Percentiles rank a stretch among this genome's conserved stretches.
Evolutionary conservation across 2,329 filamentous ascomycete genomes (phyloP).

Genomic region (Venturia effusa): DNA sequence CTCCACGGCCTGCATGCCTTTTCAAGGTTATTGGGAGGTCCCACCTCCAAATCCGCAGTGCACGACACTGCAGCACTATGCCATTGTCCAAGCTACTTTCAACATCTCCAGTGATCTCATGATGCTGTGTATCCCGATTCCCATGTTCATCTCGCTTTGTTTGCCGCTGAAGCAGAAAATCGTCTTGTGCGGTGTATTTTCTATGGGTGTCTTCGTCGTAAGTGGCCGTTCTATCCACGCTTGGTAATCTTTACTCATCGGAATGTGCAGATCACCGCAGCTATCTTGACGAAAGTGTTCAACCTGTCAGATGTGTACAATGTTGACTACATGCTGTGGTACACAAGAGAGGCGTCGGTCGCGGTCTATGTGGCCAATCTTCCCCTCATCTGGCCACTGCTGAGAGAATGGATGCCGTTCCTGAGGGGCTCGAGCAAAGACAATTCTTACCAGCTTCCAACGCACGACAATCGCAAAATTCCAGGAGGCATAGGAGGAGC

Average conservation of each 20-base stretch:
- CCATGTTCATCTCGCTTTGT: slow-evolving; percentile 40
- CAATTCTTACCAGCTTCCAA: slow-evolving; percentile 3
- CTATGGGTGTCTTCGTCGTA: slow-evolving; percentile 41
- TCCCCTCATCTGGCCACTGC: slow-evolving; percentile 42
- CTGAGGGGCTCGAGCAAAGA: slow-evolving; percentile 15
- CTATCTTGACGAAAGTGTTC: slow-evolving; percentile 39
- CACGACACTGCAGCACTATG: slow-evolving; percentile 44
- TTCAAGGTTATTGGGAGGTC: slow-evolving; percentile 47
- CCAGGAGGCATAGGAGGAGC: background rate
- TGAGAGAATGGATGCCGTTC: slow-evolving; percentile 32
- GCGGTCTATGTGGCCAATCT: slow-evolving; percentile 44
- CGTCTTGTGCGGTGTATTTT: slow-evolving; percentile 40
- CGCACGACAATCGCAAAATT: background rate
- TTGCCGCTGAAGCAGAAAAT: slow-evolving; percentile 42
- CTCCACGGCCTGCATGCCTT: slow-evolving; percentile 43
- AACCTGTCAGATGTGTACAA: slow-evolving; percentile 33
- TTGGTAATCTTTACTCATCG: background rate
- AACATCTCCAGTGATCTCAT: slow-evolving; percentile 51
- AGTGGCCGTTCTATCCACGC: slow-evolving; percentile 9
- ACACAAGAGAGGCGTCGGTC: slow-evolving; percentile 42
- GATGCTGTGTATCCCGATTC: slow-evolving; percentile 49
- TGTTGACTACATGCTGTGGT: slow-evolving; percentile 36
- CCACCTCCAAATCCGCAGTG: slow-evolving; percentile 45
- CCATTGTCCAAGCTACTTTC: slow-evolving; percentile 47
- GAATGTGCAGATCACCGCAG: slow-evolving; percentile 24